These are phyloP conservation scores for Funneliformis mosseae DNA, from an alignment of 192 early-diverging fungal species.

Conservation along the genomic window DNA sequence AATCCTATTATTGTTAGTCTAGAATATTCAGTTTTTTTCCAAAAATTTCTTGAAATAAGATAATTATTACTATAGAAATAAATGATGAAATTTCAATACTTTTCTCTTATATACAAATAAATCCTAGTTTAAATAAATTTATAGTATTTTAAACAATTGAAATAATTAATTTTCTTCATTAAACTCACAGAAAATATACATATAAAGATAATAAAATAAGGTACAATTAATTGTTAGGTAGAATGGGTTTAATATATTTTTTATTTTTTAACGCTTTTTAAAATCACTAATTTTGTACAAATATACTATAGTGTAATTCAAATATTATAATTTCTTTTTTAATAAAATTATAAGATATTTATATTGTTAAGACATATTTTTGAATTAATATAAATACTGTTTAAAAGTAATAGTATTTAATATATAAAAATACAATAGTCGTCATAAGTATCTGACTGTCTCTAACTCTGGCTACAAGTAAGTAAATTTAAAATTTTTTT, in stretches of 20 bases:
- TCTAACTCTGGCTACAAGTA: too few species aligned
- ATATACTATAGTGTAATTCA: not conserved
- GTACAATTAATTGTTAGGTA: not conserved
- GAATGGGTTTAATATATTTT: not conserved
- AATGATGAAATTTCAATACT: not conserved
- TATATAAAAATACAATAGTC: too few species aligned
- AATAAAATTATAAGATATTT: not conserved
- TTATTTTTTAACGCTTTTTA: not conserved
- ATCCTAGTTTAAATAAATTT: not conserved
- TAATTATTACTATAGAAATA: not conserved
- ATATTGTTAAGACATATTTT: too few species aligned
- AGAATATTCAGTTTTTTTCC: not conserved
- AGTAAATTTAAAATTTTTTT: too few species aligned
- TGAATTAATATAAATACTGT: too few species aligned
- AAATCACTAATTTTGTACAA: not conserved
- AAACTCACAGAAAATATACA: not conserved
- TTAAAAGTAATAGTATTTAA: too few species aligned
- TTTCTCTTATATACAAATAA: not conserved
- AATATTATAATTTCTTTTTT: not conserved
- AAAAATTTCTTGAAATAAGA: not conserved
- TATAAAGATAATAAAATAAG: not conserved
- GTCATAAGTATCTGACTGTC: too few species aligned
- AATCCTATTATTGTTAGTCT: slow-evolving; percentile 3
- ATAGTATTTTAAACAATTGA: not conserved
- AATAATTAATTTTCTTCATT: too few species aligned